Evolutionary conservation across 768 basidiomycete genomes (phyloP).

Genomic region (Lentinula boryana): DNA sequence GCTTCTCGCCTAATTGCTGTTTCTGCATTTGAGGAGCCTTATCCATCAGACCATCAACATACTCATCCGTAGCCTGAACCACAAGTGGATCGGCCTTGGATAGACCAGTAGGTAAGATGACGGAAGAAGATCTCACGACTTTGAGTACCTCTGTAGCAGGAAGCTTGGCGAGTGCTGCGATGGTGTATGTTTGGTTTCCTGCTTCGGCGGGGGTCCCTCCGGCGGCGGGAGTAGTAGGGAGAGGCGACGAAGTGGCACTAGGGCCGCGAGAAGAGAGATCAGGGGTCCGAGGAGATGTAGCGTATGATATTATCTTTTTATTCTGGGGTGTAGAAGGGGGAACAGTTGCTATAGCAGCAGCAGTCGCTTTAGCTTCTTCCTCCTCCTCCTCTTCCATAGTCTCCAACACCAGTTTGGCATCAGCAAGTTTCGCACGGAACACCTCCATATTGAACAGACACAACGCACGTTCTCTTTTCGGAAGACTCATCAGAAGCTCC

Average conservation of each 20-base stretch:
- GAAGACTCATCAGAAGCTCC: constrained; percentile 77
- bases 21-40: constrained; percentile 60
- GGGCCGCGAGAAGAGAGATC: constrained; percentile 71
- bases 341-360: constrained; percentile 22
- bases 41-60: constrained; percentile 55
- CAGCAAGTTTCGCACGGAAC: constrained; percentile 68
- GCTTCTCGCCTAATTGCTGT: constrained; percentile 74
- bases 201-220: constrained; percentile 65
- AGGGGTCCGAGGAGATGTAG: constrained; percentile 64
- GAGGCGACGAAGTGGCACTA: constrained; percentile 65
- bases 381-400: constrained; percentile 57
- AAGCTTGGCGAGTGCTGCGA: constrained; percentile 64
- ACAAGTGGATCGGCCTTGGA: constrained; percentile 69
- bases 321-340: constrained; percentile 56
- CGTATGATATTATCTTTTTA: constrained; percentile 36
- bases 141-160: constrained; percentile 73
- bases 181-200: constrained; percentile 51
- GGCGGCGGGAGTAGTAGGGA: constrained; percentile 51
- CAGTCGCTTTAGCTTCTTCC: constrained; percentile 11
- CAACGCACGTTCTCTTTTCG: constrained; percentile 85
- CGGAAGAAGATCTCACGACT: constrained; percentile 47
- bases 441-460: constrained; percentile 86
- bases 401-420: constrained; percentile 79
- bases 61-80: constrained; percentile 64
- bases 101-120: constrained; percentile 45